Conservation (phyloP, 441 rosid genomes). For the California macrophylla region DNA sequence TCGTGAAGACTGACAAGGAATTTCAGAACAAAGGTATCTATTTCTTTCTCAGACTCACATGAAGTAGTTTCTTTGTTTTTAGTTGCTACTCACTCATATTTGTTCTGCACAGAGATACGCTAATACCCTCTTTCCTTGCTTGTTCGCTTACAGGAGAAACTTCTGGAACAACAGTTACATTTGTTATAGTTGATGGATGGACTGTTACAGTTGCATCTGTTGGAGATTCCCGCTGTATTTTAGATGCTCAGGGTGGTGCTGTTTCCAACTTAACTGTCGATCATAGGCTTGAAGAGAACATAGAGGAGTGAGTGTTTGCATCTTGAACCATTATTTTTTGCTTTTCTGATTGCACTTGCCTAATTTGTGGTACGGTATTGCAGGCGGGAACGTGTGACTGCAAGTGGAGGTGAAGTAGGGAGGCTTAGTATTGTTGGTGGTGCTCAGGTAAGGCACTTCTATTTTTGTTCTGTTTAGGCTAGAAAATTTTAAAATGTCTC, state of each 20-base stretch:
- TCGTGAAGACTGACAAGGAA: constrained; percentile 84
- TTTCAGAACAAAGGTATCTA: constrained; percentile 69
- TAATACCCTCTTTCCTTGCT: constrained; percentile 7
- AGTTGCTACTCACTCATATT: background rate
- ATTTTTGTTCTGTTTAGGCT: constrained; percentile 1
- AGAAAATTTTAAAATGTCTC: background rate
- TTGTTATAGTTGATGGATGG: constrained; percentile 86
- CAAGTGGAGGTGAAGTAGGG: constrained; percentile 94
- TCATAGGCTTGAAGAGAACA: constrained; percentile 78
- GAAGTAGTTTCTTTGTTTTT: background rate
- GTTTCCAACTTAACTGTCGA: constrained; percentile 67
- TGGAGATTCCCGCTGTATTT: constrained; percentile 81
- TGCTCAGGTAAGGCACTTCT: constrained; percentile 41
- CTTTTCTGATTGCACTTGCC: background rate
- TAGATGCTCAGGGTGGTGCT: constrained; percentile 59
- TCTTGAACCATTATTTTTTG: constrained; percentile 14
- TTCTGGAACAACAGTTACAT: constrained; percentile 85
- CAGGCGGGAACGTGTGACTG: constrained; percentile 77
- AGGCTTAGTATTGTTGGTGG: constrained; percentile 76
- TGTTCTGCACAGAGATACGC: constrained; percentile 11
- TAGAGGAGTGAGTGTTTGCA: constrained; percentile 51
- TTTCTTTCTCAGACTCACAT: constrained; percentile 4
- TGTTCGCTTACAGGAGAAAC: constrained; percentile 50
- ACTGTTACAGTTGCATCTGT: constrained; percentile 84
- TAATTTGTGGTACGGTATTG: constrained; percentile 13